These are phyloP conservation scores for Phoenix roebelenii DNA, from an alignment of 176 grass and related monocot species.

Conservation along the genomic window DNA sequence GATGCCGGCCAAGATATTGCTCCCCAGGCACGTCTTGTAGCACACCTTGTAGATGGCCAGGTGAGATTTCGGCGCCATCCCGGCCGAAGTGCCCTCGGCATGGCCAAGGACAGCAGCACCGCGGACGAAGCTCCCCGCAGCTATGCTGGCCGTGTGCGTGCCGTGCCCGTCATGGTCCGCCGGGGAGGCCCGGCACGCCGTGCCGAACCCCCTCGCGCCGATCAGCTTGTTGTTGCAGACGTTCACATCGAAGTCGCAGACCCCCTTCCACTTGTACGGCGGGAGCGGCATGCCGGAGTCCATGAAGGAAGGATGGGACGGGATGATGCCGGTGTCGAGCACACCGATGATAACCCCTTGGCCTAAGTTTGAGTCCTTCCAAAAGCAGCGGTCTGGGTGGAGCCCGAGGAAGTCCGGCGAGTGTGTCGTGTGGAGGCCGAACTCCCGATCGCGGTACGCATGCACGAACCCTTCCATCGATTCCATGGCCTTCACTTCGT, in stretches of 20 bases:
- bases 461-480: neutral
- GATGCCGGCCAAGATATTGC: neutral
- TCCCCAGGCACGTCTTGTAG: neutral
- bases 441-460: neutral
- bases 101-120: neutral
- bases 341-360: constrained; percentile 20
- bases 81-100: neutral
- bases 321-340: constrained; percentile 15
- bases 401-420: neutral
- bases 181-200: neutral
- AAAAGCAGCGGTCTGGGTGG: neutral
- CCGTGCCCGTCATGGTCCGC: neutral
- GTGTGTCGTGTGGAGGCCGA: neutral
- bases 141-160: neutral
- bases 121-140: neutral
- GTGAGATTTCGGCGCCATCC: neutral
- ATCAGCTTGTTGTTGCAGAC: neutral
- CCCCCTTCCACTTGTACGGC: neutral
- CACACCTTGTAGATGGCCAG: constrained; percentile 1
- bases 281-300: neutral
- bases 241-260: neutral
- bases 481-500: neutral
- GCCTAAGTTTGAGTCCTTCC: neutral
- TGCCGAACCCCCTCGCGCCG: neutral
- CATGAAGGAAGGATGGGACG: neutral